Percentiles rank a stretch among this genome's conserved stretches.
Evolutionary conservation across 495 filamentous ascomycete species (phyloP).

Genomic region (Talaromyces trachyspermus): DNA sequence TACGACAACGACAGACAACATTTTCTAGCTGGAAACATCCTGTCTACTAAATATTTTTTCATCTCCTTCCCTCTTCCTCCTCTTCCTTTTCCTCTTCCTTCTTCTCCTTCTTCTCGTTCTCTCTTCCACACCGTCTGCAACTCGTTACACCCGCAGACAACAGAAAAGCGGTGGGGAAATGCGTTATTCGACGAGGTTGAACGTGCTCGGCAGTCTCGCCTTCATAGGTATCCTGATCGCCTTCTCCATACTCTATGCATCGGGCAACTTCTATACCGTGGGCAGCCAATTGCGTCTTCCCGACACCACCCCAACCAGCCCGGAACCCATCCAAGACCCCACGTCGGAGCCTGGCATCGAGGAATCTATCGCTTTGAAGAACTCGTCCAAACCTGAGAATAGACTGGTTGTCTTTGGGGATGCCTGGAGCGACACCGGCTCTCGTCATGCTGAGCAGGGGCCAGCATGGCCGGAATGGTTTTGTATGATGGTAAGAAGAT

Average conservation of each 20-base stretch:
- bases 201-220: not conserved
- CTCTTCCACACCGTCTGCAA: too few species aligned
- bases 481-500: conserved; percentile 30
- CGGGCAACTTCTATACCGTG: not conserved
- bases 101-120: too few species aligned
- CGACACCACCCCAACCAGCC: not conserved
- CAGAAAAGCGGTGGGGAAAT: not conserved
- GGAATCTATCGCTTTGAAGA: not conserved
- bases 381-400: conserved; percentile 10
- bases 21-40: too few species aligned
- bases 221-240: conserved; percentile 3
- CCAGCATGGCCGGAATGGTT: conserved; percentile 40
- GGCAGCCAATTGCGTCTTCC: not conserved
- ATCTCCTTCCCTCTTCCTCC: too few species aligned
- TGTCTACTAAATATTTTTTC: too few species aligned
- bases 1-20: too few species aligned
- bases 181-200: conserved; percentile 2
- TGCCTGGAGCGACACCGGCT: conserved; percentile 42
- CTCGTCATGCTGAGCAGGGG: conserved; percentile 22
- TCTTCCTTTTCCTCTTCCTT: too few species aligned
- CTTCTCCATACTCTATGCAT: conserved; percentile 1
- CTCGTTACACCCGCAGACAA: too few species aligned
- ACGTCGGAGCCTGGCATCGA: too few species aligned
- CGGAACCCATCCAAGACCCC: not conserved
- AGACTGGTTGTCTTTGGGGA: conserved; percentile 43